phyloP scores from a whole-genome alignment of 2,329 filamentous ascomycete species.

The Aspergillus costaricaensis region DNA sequence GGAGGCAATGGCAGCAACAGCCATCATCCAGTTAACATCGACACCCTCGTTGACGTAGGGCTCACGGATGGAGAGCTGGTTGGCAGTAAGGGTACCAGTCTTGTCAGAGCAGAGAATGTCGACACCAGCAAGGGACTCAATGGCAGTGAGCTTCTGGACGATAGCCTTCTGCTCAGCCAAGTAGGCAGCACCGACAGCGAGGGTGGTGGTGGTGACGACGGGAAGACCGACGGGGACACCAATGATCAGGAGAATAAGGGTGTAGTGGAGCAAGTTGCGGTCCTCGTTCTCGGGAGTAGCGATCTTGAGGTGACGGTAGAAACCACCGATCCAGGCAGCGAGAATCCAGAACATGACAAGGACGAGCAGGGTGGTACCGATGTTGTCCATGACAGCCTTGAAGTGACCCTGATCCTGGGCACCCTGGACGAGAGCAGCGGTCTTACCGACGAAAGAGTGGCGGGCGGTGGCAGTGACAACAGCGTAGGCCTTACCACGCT shows the following conservation, averaged over 20 bases:
- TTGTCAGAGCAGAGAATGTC: slow-evolving; percentile 81
- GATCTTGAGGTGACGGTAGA: slow-evolving; percentile 70
- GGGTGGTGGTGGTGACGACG: slow-evolving; percentile 75
- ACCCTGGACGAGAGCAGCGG: slow-evolving; percentile 71
- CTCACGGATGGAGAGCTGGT: slow-evolving; percentile 72
- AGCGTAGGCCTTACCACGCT: slow-evolving; percentile 74
- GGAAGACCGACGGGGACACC: slow-evolving; percentile 79
- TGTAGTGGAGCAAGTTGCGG: slow-evolving; percentile 68
- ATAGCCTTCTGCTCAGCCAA: slow-evolving; percentile 77
- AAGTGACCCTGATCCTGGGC: slow-evolving; percentile 76
- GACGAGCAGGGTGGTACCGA: slow-evolving; percentile 72
- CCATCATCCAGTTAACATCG: slow-evolving; percentile 84
- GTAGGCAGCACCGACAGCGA: slow-evolving; percentile 76
- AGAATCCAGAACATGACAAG: slow-evolving; percentile 78
- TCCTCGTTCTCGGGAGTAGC: slow-evolving; percentile 54
- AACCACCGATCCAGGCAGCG: slow-evolving; percentile 73
- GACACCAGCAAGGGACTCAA: slow-evolving; percentile 73
- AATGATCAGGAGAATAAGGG: slow-evolving; percentile 71
- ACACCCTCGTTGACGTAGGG: slow-evolving; percentile 75
- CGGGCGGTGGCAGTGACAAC: slow-evolving; percentile 68
- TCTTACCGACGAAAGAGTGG: slow-evolving; percentile 75
- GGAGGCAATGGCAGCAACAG: slow-evolving; percentile 72
- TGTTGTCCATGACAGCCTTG: slow-evolving; percentile 83
- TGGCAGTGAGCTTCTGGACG: slow-evolving; percentile 76
- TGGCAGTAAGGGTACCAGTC: slow-evolving; percentile 67